Base-by-base conservation (phyloP, 192 early-diverging fungal genomes). In the Coemansia guatemalensis region DNA sequence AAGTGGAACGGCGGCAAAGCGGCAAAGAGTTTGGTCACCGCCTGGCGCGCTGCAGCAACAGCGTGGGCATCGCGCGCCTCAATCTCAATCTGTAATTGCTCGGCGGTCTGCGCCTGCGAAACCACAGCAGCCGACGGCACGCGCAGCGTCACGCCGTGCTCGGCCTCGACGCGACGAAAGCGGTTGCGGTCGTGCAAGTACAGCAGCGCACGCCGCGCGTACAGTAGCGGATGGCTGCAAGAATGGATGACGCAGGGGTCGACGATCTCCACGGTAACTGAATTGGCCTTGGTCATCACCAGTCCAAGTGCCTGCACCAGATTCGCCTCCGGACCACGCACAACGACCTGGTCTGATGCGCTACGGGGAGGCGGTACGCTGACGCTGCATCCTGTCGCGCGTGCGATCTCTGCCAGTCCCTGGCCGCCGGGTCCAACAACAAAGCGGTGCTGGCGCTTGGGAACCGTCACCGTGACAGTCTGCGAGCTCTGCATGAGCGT, bases 401-500 rank as follows among this genome's bases (percentile, higher is more conserved):
- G 85, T 48, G 94, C 75, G 53, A 99, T 91, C 48, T 96, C 95
- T 53, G 88, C 82, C 51, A 98, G 83, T 23, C 83, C 84, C 24
- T 84, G 71, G 26, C 91, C 94, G 72, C 90, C 87, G 29, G 86
- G 74, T 14, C 96, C 96, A 30, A 95, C 83, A 21, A 99, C 78
- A 73, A 94, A 96, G 48, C 88, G 89, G 74, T 98, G 97, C 78
- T 96, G 93, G 55, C 89, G 88, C 83, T 97, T 96, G 48, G 91
- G 89, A 48, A 97, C 82, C 44, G 83, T 82, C 50, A 94, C 84
- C 2, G 80, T 77, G 50, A 91, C 70, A 11, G 84, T 87, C 30
- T 86, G 75, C 51, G 90, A 89, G 27, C 68, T 85, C 21, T 81
- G 80, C 67, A 89, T 78, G 54, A 97, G 80, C 24, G 88, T 75